A percentile compares a stretch with the other conserved stretches of the same genome.
phyloP scores from a whole-genome alignment of 495 filamentous ascomycete species.

The Tuber calosporum region DNA sequence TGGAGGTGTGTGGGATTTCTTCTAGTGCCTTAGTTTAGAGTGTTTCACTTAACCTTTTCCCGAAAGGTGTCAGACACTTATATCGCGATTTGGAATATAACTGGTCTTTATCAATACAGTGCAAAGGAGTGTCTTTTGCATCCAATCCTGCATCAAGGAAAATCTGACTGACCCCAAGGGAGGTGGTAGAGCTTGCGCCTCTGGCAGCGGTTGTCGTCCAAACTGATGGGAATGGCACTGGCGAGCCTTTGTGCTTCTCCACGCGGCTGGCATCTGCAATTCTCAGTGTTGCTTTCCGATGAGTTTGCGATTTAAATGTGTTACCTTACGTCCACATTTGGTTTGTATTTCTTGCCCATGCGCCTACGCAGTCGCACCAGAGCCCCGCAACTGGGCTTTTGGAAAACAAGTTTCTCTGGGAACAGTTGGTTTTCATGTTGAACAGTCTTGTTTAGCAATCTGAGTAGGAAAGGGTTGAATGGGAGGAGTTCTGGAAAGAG shows the following conservation, averaged over 20 bases:
- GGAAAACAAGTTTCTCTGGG: slow-evolving; percentile 61
- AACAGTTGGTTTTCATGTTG: slow-evolving; percentile 54
- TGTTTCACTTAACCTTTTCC: not conserved
- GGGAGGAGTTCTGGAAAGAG: slow-evolving; percentile 49
- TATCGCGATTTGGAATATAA: slow-evolving; percentile 56
- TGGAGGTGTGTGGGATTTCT: slow-evolving; percentile 46
- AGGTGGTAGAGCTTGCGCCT: slow-evolving; percentile 30
- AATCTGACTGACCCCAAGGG: slow-evolving; percentile 11
- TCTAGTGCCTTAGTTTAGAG: not conserved
- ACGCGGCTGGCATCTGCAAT: slow-evolving; percentile 37
- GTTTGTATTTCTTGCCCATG: slow-evolving; percentile 66
- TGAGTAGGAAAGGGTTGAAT: slow-evolving; percentile 47
- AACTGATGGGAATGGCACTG: slow-evolving; percentile 19
- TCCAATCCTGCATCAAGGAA: slow-evolving; percentile 37
- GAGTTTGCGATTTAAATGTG: slow-evolving; percentile 56
- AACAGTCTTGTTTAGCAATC: slow-evolving; percentile 54
- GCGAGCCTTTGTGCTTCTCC: slow-evolving; percentile 29
- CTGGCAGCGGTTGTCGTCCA: not conserved
- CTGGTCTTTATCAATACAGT: slow-evolving; percentile 57
- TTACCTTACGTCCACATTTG: slow-evolving; percentile 62
- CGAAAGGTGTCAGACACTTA: slow-evolving; percentile 50
- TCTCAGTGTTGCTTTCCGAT: slow-evolving; percentile 50
- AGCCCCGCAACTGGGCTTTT: slow-evolving; percentile 50
- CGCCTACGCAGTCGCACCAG: slow-evolving; percentile 51
- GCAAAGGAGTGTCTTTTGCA: slow-evolving; percentile 46